Conservation (phyloP, 1,284 basidiomycete genomes). For the Acaromyces ingoldii region DNA sequence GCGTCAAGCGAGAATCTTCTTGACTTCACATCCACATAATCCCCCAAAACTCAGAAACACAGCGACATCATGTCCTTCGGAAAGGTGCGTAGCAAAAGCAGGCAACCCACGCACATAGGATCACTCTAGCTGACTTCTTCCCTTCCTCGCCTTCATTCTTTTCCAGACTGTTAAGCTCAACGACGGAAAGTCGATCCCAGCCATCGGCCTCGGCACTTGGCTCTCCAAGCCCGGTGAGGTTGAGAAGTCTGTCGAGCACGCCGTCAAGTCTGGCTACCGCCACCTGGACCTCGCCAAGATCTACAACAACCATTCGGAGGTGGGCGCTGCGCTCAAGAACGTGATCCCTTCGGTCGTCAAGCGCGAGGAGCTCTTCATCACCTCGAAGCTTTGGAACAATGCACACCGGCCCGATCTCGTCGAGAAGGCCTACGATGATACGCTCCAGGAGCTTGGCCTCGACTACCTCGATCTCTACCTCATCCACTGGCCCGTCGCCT, state of each 20-base stretch:
- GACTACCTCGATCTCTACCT: conserved; percentile 58
- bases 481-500: conserved; percentile 75
- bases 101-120: no score
- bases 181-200: conserved; percentile 48
- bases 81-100: no score
- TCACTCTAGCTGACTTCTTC: no score
- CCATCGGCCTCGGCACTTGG: conserved; percentile 73
- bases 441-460: conserved; percentile 51
- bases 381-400: conserved; percentile 62
- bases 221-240: conserved; percentile 71
- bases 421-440: conserved; percentile 51
- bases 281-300: conserved; percentile 46
- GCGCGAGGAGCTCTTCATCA: conserved; percentile 56
- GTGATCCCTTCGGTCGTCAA: conserved; percentile 50
- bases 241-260: conserved; percentile 58
- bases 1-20: no score
- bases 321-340: conserved; percentile 55
- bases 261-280: conserved; percentile 41
- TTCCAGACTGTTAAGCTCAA: conserved; percentile 37
- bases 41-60: no score
- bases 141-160: no score
- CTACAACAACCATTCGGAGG: conserved; percentile 43
- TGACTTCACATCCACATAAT: no score
- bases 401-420: conserved; percentile 56
- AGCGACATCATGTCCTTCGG: not conserved